Percentiles rank a stretch among this genome's conserved stretches.
These are phyloP conservation scores for Acanthochlamys bracteata DNA, from an alignment of 106 monocot genomes.

Conservation along the genomic window DNA sequence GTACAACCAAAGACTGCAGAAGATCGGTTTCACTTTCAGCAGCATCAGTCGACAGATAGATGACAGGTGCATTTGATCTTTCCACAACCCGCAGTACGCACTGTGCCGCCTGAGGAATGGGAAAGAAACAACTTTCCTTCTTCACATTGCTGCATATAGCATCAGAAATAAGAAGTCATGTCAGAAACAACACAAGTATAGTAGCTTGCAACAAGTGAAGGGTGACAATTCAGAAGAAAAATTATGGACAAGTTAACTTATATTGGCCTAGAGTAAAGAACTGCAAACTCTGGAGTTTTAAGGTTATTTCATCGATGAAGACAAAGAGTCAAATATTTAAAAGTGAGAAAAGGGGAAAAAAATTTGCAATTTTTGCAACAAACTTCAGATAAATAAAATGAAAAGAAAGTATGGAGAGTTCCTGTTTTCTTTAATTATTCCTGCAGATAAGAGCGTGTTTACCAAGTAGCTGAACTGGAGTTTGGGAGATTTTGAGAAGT, in stretches of 20 bases:
- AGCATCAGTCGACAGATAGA: constrained; percentile 97
- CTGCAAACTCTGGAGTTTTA: too few relatives aligned
- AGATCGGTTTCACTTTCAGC: constrained; percentile 75
- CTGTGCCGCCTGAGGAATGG: constrained; percentile 86
- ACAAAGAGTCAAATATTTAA: too few relatives aligned
- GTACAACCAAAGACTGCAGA: constrained; percentile 62
- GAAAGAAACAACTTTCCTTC: constrained; percentile 86
- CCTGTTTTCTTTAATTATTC: too few relatives aligned
- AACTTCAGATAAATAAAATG: too few relatives aligned
- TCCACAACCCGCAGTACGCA: constrained; percentile 59
- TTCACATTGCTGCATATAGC: constrained; percentile 59
- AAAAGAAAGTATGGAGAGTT: too few relatives aligned
- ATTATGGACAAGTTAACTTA: not conserved
- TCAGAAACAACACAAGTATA: not conserved
- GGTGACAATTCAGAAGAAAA: not conserved
- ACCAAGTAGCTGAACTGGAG: too few relatives aligned
- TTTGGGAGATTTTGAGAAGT: too few relatives aligned
- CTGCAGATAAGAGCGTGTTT: too few relatives aligned
- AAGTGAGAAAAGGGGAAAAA: too few relatives aligned
- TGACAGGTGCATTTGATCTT: constrained; percentile 56
- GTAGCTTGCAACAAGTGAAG: not conserved
- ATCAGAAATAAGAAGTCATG: not conserved
- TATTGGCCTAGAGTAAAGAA: too few relatives aligned
- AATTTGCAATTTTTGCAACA: too few relatives aligned
- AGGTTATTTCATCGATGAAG: too few relatives aligned